Evolutionary conservation across 495 filamentous ascomycete genomes (phyloP), one percentile per base, ranked within the genome.

Genomic region (Hyaloscypha hepaticicola): DNA sequence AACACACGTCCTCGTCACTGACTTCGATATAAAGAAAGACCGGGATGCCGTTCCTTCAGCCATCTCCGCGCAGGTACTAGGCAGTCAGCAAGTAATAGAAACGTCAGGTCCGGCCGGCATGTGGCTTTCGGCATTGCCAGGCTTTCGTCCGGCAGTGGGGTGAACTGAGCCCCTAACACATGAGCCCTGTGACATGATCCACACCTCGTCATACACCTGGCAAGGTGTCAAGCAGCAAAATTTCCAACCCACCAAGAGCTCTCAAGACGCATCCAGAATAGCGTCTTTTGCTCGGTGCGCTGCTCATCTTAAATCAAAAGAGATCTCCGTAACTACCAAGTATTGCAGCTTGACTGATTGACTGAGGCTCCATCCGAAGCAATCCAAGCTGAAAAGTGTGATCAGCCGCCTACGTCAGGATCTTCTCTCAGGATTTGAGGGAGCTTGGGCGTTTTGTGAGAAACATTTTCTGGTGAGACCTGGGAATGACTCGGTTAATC

Each of bases 361-460:
- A 31, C 38, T 4, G 38, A 16, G 38, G 38, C 0, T 45, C 11
- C 14, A 19, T 16, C 19, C 11, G 38, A 45, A 16, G 38, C 11
- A 45, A 4, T 9, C 16, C 3, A 16, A 16, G 6, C 31, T 2
- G 11, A 16, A 19, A 16, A 19, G 7, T 4, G 1, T 9, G 11
- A 12, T 64, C 52, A 56, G 61, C 61, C 61, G 61, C 61, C 61
- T 58, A 41, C 61, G 61, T 64, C 61, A 64, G 26, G 34, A 55
- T 27, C 52, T 7, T 38, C 1, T 50, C 33, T 49, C 19, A 4
- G 16, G 61, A 21, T 31, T 50, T 14, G 53, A 29, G 53, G 38
- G 27, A 63, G 61, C 61, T 63, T 58, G 53, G 55, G 58, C 61
- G 24, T 48, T 63, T 52, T 57, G n/a, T 14, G 48, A 16, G 49